These are phyloP conservation scores for Limtongozyma cylindracea DNA, from an alignment of 805 yeast species.

Conservation along the genomic window DNA sequence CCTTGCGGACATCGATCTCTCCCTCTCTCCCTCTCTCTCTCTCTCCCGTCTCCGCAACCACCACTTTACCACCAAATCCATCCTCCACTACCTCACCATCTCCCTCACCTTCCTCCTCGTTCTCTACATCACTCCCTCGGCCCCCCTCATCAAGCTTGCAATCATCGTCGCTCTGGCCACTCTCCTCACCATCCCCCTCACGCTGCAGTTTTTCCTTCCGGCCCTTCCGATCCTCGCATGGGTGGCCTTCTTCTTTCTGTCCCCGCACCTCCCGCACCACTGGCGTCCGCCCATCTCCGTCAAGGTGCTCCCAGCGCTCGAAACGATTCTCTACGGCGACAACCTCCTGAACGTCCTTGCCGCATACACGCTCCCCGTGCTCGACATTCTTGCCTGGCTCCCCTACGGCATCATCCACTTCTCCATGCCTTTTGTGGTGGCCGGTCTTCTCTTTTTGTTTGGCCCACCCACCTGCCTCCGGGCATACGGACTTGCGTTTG, in stretches of 20 bases:
- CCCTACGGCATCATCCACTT: conserved; percentile 88
- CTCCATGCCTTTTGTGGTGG: conserved; percentile 73
- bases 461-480: conserved; percentile 79
- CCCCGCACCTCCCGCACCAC: conserved; percentile 43
- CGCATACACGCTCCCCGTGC: conserved; percentile 29
- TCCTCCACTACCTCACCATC: neutral
- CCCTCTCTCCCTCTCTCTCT: too few relatives aligned
- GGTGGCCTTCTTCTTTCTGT: conserved; percentile 61
- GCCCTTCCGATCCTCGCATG: conserved; percentile 72
- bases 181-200: conserved; percentile 28
- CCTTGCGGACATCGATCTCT: too few relatives aligned
- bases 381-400: conserved; percentile 82
- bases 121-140: neutral
- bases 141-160: neutral
- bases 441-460: conserved; percentile 53
- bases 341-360: conserved; percentile 69
- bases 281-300: conserved; percentile 82
- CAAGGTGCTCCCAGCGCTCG: conserved; percentile 73
- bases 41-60: too few relatives aligned
- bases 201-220: conserved; percentile 63
- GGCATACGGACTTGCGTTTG: conserved; percentile 79
- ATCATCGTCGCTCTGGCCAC: too few relatives aligned
- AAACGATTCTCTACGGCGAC: conserved; percentile 80
- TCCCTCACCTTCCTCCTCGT: neutral
- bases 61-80: neutral